Conservation (phyloP, 371 early-diverging fungal genomes). For the Mortierella polycephala region DNA sequence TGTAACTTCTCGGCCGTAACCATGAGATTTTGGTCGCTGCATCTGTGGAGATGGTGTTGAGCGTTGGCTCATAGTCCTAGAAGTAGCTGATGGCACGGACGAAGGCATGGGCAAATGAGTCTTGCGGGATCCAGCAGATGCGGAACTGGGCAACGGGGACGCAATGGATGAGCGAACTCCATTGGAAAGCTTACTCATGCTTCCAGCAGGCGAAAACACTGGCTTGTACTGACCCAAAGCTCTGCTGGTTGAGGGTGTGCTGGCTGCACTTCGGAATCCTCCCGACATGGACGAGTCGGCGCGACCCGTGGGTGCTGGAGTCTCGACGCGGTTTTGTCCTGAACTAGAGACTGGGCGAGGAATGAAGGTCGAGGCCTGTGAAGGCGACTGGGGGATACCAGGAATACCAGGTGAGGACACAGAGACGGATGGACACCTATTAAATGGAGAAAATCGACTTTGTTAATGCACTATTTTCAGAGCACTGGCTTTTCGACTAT, state of each 20-base stretch:
- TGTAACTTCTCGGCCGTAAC: conserved; percentile 27
- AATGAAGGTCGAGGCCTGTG: conserved; percentile 22
- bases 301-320: conserved; percentile 18
- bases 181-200: conserved; percentile 33
- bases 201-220: conserved; percentile 42
- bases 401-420: conserved; percentile 48
- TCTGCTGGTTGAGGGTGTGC: conserved; percentile 30
- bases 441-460: background rate
- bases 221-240: conserved; percentile 26
- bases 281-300: conserved; percentile 24
- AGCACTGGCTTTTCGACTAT: background rate
- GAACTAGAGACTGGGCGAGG: conserved; percentile 39
- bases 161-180: conserved; percentile 24
- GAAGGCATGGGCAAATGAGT: conserved; percentile 30
- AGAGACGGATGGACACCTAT: conserved; percentile 46
- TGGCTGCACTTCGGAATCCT: conserved; percentile 19
- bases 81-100: background rate
- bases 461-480: background rate
- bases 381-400: conserved; percentile 32
- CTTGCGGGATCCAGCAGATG: conserved; percentile 9
- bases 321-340: conserved; percentile 24
- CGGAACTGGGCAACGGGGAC: conserved; percentile 10
- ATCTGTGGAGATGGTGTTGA: conserved; percentile 19
- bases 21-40: conserved; percentile 22
- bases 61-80: conserved; percentile 9